Percentiles rank a stretch among this genome's conserved stretches.
These are phyloP conservation scores for Cetraspora pellucida DNA, from an alignment of 192 early-diverging fungal species.

Conservation along the genomic window DNA sequence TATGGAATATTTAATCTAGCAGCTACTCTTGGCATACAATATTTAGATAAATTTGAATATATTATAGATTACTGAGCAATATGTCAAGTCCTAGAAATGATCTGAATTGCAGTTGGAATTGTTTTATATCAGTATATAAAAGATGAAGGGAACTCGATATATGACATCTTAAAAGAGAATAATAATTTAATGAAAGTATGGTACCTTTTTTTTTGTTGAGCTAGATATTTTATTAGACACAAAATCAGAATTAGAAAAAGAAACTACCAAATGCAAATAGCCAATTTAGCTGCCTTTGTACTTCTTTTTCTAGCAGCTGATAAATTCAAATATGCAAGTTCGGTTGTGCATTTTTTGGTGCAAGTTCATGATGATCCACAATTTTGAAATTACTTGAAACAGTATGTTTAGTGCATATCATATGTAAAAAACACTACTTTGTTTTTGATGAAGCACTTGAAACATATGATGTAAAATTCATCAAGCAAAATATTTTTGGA, in stretches of 20 bases:
- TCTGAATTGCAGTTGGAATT: too few relatives aligned
- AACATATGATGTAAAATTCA: background rate
- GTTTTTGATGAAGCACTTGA: constrained; percentile 23
- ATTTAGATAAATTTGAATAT: too few relatives aligned
- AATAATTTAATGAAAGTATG: too few relatives aligned
- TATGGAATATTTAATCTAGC: too few relatives aligned
- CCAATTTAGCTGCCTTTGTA: too few relatives aligned
- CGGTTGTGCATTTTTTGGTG: background rate
- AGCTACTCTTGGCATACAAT: background rate
- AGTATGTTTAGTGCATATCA: background rate
- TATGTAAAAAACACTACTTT: background rate
- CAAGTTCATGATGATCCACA: background rate
- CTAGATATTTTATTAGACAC: background rate
- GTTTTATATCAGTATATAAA: too few relatives aligned
- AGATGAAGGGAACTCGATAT: too few relatives aligned
- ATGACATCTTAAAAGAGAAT: background rate
- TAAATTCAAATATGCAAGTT: background rate
- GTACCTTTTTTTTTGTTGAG: too few relatives aligned
- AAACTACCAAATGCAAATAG: background rate
- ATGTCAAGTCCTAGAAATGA: too few relatives aligned
- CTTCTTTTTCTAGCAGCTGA: background rate
- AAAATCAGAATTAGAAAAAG: background rate
- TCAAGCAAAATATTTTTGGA: background rate
- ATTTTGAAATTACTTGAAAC: background rate
- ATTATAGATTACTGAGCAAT: too few relatives aligned